Conservation (phyloP, 1,284 basidiomycete genomes). For the Ganoderma lucidum region DNA sequence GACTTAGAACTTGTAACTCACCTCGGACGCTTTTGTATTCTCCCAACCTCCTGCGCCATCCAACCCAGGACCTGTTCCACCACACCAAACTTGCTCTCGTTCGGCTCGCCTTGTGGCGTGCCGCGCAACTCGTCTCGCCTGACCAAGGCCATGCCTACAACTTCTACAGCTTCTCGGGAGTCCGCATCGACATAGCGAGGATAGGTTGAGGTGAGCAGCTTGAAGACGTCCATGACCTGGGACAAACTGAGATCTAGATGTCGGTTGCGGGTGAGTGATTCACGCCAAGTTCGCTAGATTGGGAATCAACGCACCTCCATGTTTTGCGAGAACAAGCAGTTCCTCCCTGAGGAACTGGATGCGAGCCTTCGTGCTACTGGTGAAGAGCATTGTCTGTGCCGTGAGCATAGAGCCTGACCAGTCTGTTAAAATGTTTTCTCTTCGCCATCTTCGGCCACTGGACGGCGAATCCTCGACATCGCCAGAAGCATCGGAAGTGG, state of each 20-base stretch:
- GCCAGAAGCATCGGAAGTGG: slow-evolving; percentile 39
- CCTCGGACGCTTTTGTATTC: slow-evolving; percentile 61
- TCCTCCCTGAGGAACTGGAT: slow-evolving; percentile 70
- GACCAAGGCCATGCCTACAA: slow-evolving; percentile 69
- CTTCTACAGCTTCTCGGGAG: slow-evolving; percentile 77
- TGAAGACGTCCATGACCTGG: slow-evolving; percentile 77
- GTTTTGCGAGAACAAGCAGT: slow-evolving; percentile 62
- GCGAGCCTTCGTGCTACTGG: slow-evolving; percentile 61
- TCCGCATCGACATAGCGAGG: slow-evolving; percentile 77
- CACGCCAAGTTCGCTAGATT: background rate
- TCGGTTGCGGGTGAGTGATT: slow-evolving; percentile 13
- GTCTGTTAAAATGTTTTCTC: slow-evolving; percentile 57
- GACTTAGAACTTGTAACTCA: slow-evolving; percentile 39
- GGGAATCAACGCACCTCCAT: slow-evolving; percentile 56
- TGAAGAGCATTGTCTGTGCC: slow-evolving; percentile 58
- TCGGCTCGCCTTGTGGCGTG: slow-evolving; percentile 45
- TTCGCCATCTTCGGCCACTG: slow-evolving; percentile 50
- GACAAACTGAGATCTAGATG: slow-evolving; percentile 66
- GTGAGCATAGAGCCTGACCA: slow-evolving; percentile 65
- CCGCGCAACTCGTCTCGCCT: slow-evolving; percentile 62
- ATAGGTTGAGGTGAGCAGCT: slow-evolving; percentile 77
- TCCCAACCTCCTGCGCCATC: slow-evolving; percentile 71
- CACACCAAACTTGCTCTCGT: slow-evolving; percentile 59
- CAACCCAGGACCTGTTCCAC: slow-evolving; percentile 77
- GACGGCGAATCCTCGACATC: slow-evolving; percentile 37